Percentiles rank a stretch among this genome's conserved stretches.
Evolutionary conservation across 2,329 filamentous ascomycete genomes (phyloP).

Genomic region (Fusarium coffeatum): DNA sequence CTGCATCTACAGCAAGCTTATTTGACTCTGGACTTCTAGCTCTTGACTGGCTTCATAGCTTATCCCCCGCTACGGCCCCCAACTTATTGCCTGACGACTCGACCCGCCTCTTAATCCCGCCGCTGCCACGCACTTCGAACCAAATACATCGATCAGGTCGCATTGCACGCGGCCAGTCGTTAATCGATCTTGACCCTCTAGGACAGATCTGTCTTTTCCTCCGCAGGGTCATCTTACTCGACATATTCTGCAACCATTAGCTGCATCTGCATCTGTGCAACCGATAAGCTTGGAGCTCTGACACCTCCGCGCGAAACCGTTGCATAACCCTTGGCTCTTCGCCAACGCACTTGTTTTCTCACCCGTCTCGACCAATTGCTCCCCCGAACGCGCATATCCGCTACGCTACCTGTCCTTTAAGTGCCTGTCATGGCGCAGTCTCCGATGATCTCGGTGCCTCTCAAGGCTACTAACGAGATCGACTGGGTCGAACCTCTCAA

Average conservation of each 20-base stretch:
- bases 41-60: conserved; percentile 21
- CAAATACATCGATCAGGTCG: conserved; percentile 46
- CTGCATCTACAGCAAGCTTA: conserved; percentile 28
- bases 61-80: conserved; percentile 40
- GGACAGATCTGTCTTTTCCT: conserved; percentile 24
- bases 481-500: conserved; percentile 96
- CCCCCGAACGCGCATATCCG: conserved; percentile 8
- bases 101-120: conserved; percentile 36
- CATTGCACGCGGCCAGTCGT: conserved; percentile 49
- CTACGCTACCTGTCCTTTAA: conserved; percentile 6
- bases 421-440: conserved; percentile 76
- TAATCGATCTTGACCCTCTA: conserved; percentile 25
- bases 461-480: conserved; percentile 96
- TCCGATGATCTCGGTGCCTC: conserved; percentile 93
- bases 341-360: conserved; percentile 20
- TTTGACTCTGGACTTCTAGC: conserved; percentile 22
- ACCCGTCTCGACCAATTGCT: conserved; percentile 30
- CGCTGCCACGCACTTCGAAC: conserved; percentile 32
- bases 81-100: conserved; percentile 39
- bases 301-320: conserved; percentile 28
- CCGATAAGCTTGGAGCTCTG: conserved; percentile 24
- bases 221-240: conserved; percentile 15
- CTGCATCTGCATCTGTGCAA: conserved; percentile 35
- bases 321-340: conserved; percentile 37
- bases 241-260: conserved; percentile 19